phyloP scores from a whole-genome alignment of 371 early-diverging fungal genomes.

The Zopfochytrium polystomum region DNA sequence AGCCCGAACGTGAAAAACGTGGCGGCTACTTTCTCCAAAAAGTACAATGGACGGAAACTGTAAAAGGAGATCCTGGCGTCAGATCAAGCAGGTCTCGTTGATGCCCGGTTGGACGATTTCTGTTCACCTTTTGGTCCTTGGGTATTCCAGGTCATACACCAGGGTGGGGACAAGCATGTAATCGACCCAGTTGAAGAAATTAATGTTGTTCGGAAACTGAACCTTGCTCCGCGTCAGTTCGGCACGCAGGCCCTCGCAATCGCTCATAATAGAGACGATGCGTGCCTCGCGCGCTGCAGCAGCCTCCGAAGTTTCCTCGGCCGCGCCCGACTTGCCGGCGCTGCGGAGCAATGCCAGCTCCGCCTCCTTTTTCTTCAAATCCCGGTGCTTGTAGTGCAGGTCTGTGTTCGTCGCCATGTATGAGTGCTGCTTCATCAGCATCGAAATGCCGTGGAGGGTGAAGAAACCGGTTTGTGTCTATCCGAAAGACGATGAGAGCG shows the following conservation, averaged over 20 bases:
- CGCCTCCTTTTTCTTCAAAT: conserved; percentile 25
- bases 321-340: conserved; percentile 13
- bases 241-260: conserved; percentile 57
- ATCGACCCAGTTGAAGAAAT: conserved; percentile 78
- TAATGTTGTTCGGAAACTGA: conserved; percentile 78
- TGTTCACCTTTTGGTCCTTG: conserved; percentile 77
- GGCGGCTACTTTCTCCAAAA: conserved; percentile 79
- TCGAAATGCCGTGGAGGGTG: conserved; percentile 81
- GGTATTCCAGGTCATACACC: conserved; percentile 91
- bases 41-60: conserved; percentile 81
- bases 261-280: not conserved
- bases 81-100: too few species aligned
- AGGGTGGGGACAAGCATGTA: conserved; percentile 85
- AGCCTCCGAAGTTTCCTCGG: conserved; percentile 14
- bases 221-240: conserved; percentile 60
- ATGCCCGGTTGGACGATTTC: too few species aligned
- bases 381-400: conserved; percentile 52
- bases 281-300: not conserved
- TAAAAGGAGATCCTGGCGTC: too few species aligned
- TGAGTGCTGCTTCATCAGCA: conserved; percentile 94
- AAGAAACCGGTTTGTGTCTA: conserved; percentile 78
- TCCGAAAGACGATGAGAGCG: too few species aligned
- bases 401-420: conserved; percentile 72
- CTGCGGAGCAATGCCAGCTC: conserved; percentile 26
- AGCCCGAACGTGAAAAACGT: conserved; percentile 77